Conservation (phyloP, 2,329 filamentous ascomycete genomes). For the Colletotrichum sp. region DNA sequence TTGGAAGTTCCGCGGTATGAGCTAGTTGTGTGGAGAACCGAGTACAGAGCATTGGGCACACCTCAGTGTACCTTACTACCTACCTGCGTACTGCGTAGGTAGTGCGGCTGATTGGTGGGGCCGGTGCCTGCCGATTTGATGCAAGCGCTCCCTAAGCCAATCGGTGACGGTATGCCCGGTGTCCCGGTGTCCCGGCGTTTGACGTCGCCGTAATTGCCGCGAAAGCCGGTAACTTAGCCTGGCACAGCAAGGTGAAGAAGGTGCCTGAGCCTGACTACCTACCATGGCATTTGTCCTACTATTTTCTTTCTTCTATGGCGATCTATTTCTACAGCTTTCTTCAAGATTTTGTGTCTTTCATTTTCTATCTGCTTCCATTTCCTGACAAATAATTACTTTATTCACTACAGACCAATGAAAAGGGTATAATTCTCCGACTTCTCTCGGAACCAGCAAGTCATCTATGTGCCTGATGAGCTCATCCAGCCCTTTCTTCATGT, state of each 20-base stretch:
- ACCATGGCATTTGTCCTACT: not conserved
- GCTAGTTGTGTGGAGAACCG: not conserved
- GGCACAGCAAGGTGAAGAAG: not conserved
- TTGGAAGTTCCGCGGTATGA: not conserved
- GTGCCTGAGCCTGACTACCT: not conserved
- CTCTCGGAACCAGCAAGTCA: not conserved
- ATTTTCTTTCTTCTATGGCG: not conserved
- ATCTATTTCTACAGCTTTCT: not conserved
- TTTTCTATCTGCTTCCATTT: not conserved
- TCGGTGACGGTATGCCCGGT: not conserved
- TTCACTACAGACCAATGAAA: not conserved
- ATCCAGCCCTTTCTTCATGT: not conserved
- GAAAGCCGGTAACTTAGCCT: not conserved
- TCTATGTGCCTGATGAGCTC: not conserved
- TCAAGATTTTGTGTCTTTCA: not conserved
- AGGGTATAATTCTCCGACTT: constrained; percentile 1
- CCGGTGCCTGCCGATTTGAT: not conserved
- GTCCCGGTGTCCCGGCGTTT: not conserved
- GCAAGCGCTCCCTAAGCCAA: not conserved
- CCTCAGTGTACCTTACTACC: not conserved
- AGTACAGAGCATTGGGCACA: not conserved
- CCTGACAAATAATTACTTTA: not conserved
- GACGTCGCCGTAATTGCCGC: not conserved
- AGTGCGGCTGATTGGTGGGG: not conserved
- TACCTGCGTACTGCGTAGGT: not conserved